phyloP scores from a whole-genome alignment of 805 yeast genomes.

The Teunomyces barrocoloradensis region DNA sequence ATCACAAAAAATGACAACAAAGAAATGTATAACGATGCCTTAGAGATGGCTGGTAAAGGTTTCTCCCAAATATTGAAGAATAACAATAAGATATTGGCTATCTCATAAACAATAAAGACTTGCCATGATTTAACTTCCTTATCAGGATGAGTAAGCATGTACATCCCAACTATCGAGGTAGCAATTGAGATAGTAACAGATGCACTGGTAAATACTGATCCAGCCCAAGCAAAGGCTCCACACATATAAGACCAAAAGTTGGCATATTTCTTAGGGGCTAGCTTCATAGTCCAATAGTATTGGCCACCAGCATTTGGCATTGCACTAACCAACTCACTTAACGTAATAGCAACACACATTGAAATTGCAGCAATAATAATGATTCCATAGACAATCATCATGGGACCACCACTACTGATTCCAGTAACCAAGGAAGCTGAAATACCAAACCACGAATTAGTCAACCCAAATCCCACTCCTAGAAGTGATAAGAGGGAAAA shows the following conservation, averaged over 20 bases:
- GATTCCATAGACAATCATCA: slow-evolving; percentile 55
- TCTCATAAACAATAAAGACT: slow-evolving; percentile 49
- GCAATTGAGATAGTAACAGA: slow-evolving; percentile 57
- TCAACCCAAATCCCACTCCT: slow-evolving; percentile 60
- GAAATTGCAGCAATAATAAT: slow-evolving; percentile 49
- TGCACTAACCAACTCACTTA: slow-evolving; percentile 53
- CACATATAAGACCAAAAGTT: slow-evolving; percentile 54
- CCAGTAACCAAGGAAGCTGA: slow-evolving; percentile 56
- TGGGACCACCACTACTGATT: slow-evolving; percentile 57
- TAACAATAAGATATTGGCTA: slow-evolving; percentile 41
- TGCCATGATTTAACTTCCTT: slow-evolving; percentile 49
- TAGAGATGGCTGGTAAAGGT: slow-evolving; percentile 51
- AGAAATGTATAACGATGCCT: slow-evolving; percentile 50
- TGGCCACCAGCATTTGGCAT: slow-evolving; percentile 61
- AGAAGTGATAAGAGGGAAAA: slow-evolving; percentile 48
- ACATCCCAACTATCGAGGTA: slow-evolving; percentile 51
- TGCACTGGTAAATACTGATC: slow-evolving; percentile 60
- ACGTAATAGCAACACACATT: slow-evolving; percentile 45
- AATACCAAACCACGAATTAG: slow-evolving; percentile 62
- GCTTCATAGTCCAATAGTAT: slow-evolving; percentile 55
- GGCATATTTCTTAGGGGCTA: slow-evolving; percentile 50
- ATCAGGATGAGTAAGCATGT: slow-evolving; percentile 35
- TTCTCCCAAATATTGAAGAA: slow-evolving; percentile 51
- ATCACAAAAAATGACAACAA: slow-evolving; percentile 52
- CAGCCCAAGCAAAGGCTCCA: slow-evolving; percentile 63